Conservation (phyloP, 2,329 filamentous ascomycete species). For the Exophiala sp. region DNA sequence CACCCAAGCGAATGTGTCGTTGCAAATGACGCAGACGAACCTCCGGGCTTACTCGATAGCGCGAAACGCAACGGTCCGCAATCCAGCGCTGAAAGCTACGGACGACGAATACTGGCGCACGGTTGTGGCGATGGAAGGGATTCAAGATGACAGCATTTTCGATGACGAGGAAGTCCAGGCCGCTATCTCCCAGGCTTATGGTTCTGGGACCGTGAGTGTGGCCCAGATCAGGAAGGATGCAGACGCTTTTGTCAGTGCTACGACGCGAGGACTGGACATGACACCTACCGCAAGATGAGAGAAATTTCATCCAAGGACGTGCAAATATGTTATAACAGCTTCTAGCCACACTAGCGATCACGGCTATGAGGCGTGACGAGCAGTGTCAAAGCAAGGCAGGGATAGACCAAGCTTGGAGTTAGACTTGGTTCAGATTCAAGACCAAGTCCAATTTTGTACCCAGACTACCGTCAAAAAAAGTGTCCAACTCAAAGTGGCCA, state of each 20-base stretch:
- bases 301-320: too few species aligned
- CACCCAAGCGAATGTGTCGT: constrained; percentile 46
- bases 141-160: constrained; percentile 58
- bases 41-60: constrained; percentile 71
- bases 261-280: constrained; percentile 39
- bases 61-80: constrained; percentile 73
- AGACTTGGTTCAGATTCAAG: too few species aligned
- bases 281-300: background rate
- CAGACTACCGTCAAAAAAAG: too few species aligned
- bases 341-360: too few species aligned
- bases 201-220: constrained; percentile 39
- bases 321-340: too few species aligned
- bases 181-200: constrained; percentile 72
- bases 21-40: constrained; percentile 63
- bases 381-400: background rate
- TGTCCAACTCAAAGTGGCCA: too few species aligned
- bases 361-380: too few species aligned
- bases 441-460: too few species aligned
- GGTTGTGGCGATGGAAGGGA: constrained; percentile 64
- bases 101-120: constrained; percentile 70
- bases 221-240: constrained; percentile 41
- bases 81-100: constrained; percentile 64
- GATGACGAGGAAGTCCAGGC: constrained; percentile 66
- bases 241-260: constrained; percentile 42
- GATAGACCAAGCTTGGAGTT: background rate